Conservation (phyloP, 1,284 basidiomycete species). For the Ustilago shanxiensis region DNA sequence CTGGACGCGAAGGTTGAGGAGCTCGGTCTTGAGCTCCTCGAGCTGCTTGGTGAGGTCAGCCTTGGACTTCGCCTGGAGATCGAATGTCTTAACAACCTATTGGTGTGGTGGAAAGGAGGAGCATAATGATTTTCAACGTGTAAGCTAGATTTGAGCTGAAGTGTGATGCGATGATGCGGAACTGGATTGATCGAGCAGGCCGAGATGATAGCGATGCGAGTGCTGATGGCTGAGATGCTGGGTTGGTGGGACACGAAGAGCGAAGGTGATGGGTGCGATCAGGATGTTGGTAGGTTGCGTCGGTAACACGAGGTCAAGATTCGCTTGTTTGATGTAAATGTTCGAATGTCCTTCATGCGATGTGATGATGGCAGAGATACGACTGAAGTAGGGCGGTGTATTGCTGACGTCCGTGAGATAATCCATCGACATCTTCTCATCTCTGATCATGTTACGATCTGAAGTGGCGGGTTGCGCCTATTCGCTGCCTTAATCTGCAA, state of each 20-base stretch:
- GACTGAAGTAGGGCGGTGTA: not conserved
- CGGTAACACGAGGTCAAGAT: not conserved
- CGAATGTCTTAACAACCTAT: constrained; percentile 87
- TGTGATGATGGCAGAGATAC: not conserved
- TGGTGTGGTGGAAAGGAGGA: not conserved
- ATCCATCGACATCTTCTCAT: not conserved
- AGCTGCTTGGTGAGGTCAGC: constrained; percentile 97
- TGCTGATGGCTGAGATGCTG: not conserved
- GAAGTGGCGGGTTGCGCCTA: too few relatives aligned
- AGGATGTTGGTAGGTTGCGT: not conserved
- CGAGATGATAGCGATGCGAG: constrained; percentile 2
- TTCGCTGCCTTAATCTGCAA: too few relatives aligned
- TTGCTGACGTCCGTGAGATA: not conserved
- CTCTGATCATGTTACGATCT: not conserved
- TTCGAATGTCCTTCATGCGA: not conserved
- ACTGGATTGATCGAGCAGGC: not conserved
- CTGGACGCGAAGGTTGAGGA: constrained; percentile 89
- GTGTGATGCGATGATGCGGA: not conserved
- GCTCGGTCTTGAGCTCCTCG: constrained; percentile 93
- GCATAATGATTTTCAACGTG: not conserved
- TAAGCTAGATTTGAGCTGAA: constrained; percentile 8
- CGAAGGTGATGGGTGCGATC: not conserved
- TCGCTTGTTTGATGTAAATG: not conserved
- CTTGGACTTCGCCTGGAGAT: constrained; percentile 99
- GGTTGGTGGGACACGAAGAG: not conserved